Base-by-base conservation (phyloP, 768 basidiomycete genomes). In the Macrolepiota dolichaula region DNA sequence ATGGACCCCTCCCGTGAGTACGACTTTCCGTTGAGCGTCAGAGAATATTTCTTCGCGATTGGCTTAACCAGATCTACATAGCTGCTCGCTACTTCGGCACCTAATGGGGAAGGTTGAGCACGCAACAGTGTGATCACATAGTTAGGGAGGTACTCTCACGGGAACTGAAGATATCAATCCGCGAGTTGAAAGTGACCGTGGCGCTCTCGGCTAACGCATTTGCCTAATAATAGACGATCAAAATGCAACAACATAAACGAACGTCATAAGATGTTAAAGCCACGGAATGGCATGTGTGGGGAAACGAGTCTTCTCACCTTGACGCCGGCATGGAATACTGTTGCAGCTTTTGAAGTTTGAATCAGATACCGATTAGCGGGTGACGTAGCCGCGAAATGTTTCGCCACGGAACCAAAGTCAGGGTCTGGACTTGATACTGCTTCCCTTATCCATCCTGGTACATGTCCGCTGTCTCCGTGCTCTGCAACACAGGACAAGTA, bases 331-430 rank as follows among this genome's bases (percentile, higher is more conserved):
- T 70, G 59, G 44, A 70, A 71, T 17, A 71, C 66, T 4, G 71
- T 72, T 12, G 71, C 65, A 7, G 69, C 71, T 57, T 72, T 72
- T 0, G 70, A 71, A 0, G 71, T 72, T 51, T 72, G 71, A 19
- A 72, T 61, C 9, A 72, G 68, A 61, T 70, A 72, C 13, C 68
- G 65, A 62, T 70, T 70, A 15, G 57, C 59, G 1, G 49, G 49
- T 2, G 70, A 67, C 6, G 61, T 69, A 27, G 66, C 36, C 2
- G 71, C 70, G 46, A 72, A 72, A 19, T 59, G 59, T 10, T 63
- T 22, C 3, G 71, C 71, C 5, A 69, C 65, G 1, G 57, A 52
- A 15, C 62, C 55, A 60, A 69, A 66, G 36, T 71, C 62, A 13
- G 71, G 71, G n/a, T 65, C 24, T 15, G 64, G 62, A 2, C 65